Conservation (phyloP, 164 flowering plant species). For the Chimonanthus salicifolius region DNA sequence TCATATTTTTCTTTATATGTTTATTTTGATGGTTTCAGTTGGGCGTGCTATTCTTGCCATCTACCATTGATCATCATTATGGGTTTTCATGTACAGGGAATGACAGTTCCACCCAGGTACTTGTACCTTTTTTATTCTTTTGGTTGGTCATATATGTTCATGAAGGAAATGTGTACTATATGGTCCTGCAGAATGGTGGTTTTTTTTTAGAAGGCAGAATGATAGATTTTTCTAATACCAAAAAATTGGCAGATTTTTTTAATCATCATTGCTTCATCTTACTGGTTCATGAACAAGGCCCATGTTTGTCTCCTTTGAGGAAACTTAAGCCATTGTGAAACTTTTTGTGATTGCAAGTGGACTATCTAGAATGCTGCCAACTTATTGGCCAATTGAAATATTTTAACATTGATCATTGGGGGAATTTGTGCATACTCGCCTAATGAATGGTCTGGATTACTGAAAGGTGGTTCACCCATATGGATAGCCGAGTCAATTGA, state of each 20-base stretch:
- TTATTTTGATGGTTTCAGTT: constrained; percentile 39
- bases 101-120: constrained; percentile 36
- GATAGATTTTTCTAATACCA: no score
- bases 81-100: constrained; percentile 73
- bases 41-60: constrained; percentile 88
- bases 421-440: background rate
- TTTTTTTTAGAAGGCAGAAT: no score
- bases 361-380: background rate
- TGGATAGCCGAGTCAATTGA: background rate
- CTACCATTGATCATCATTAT: constrained; percentile 18
- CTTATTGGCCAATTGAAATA: no score
- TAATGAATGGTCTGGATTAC: background rate
- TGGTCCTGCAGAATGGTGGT: no score
- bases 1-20: background rate
- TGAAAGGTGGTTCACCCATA: background rate
- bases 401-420: background rate
- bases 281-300: no score
- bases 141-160: no score
- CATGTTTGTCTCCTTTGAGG: background rate
- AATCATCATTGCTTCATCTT: no score
- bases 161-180: no score
- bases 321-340: background rate
- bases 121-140: no score
- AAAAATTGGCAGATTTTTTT: no score
- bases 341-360: background rate